These are phyloP conservation scores for Saccharomyces hybrid DNA, from an alignment of 1,139 yeast genomes.

Conservation along the genomic window DNA sequence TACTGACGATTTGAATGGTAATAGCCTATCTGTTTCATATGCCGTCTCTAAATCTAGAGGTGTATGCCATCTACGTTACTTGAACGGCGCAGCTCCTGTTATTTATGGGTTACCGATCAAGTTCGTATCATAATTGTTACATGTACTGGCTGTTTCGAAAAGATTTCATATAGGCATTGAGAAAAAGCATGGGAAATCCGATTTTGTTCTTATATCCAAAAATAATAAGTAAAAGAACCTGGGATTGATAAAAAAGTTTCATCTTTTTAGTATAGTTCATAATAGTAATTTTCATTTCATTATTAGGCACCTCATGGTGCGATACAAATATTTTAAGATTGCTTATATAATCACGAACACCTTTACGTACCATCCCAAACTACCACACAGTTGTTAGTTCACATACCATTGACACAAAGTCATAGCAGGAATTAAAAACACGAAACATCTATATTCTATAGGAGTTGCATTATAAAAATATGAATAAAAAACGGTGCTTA, in stretches of 20 bases:
- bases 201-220: no score
- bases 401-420: neutral
- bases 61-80: slow-evolving; percentile 53
- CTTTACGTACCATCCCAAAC: neutral
- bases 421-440: neutral
- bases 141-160: neutral
- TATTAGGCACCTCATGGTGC: neutral
- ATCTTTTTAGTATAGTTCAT: neutral
- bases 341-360: neutral
- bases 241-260: neutral
- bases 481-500: neutral
- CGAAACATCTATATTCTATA: neutral
- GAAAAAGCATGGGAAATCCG: neutral
- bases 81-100: slow-evolving; percentile 80
- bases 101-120: slow-evolving; percentile 64
- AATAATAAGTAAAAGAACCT: neutral
- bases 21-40: slow-evolving; percentile 10
- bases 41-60: slow-evolving; percentile 56
- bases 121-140: slow-evolving; percentile 5
- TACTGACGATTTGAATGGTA: slow-evolving; percentile 3
- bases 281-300: neutral
- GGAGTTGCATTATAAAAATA: neutral
- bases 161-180: neutral
- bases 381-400: neutral
- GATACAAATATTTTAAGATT: neutral